Evolutionary conservation across 805 yeast genomes (phyloP).

Genomic region (Candida odintsovae): DNA sequence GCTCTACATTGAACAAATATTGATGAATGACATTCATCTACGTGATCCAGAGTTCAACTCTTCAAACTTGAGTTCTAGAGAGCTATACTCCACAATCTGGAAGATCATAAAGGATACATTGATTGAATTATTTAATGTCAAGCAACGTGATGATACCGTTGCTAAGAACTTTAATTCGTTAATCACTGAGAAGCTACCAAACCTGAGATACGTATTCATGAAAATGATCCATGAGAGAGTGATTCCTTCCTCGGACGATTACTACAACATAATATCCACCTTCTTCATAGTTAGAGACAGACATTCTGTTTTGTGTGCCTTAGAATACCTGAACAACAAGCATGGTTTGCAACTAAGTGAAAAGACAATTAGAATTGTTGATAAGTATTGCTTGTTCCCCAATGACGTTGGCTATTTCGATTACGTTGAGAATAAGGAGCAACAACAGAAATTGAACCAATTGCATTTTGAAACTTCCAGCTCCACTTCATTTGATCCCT

Average conservation of each 20-base stretch:
- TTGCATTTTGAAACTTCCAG: not conserved
- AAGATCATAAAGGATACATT: constrained; percentile 17
- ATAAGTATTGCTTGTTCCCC: not conserved
- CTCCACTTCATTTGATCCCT: constrained; percentile 1
- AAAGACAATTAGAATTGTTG: not conserved
- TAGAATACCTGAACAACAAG: constrained; percentile 18
- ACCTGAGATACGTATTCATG: constrained; percentile 17
- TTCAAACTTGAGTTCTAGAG: constrained; percentile 5
- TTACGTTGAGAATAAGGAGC: not conserved
- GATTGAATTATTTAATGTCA: not conserved
- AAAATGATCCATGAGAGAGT: constrained; percentile 21
- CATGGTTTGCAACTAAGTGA: constrained; percentile 11
- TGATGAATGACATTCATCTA: constrained; percentile 17
- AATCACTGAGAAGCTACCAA: constrained; percentile 10
- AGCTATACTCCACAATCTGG: constrained; percentile 30
- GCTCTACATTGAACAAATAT: constrained; percentile 26
- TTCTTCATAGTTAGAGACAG: constrained; percentile 13
- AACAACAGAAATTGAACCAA: not conserved
- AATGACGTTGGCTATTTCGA: not conserved
- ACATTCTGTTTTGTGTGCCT: constrained; percentile 16
- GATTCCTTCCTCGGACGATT: constrained; percentile 17
- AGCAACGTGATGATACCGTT: not conserved
- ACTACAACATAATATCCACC: constrained; percentile 13
- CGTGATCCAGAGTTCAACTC: constrained; percentile 2
- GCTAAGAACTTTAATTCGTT: not conserved